Conservation (phyloP, 2,329 filamentous ascomycete species). For the Lachnellula occidentalis region DNA sequence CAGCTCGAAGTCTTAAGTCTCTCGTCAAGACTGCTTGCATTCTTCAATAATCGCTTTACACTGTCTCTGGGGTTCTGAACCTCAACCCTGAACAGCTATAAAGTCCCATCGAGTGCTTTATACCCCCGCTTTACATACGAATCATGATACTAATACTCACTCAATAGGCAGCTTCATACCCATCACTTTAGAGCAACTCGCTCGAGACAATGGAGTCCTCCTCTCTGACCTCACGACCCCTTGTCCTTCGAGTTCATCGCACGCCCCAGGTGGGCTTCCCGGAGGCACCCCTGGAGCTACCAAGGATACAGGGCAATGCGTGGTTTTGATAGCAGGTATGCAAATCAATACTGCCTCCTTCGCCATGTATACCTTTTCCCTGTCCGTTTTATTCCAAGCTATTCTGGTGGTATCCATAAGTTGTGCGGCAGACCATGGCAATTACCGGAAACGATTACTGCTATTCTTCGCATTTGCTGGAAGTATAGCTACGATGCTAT, state of each 20-base stretch:
- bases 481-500: slow-evolving; percentile 79
- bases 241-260: slow-evolving; percentile 42
- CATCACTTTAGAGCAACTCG: slow-evolving; percentile 88
- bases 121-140: background rate
- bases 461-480: slow-evolving; percentile 80
- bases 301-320: slow-evolving; percentile 60
- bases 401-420: slow-evolving; percentile 93
- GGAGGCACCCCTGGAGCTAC: slow-evolving; percentile 19
- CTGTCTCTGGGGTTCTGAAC: too few species aligned
- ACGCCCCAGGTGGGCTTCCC: slow-evolving; percentile 16
- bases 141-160: slow-evolving; percentile 13
- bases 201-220: slow-evolving; percentile 85
- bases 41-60: too few species aligned
- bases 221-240: slow-evolving; percentile 69
- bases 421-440: slow-evolving; percentile 90
- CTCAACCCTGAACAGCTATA: too few species aligned
- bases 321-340: slow-evolving; percentile 74
- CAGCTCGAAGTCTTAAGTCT: too few species aligned
- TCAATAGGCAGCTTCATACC: slow-evolving; percentile 82
- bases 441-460: slow-evolving; percentile 82
- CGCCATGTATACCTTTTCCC: slow-evolving; percentile 96
- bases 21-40: background rate
- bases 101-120: too few species aligned
- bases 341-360: slow-evolving; percentile 96
- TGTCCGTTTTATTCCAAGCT: slow-evolving; percentile 84